Evolutionary conservation across 169 alveolate species (phyloP).

Genomic region (Cyclospora cayetanensis): DNA sequence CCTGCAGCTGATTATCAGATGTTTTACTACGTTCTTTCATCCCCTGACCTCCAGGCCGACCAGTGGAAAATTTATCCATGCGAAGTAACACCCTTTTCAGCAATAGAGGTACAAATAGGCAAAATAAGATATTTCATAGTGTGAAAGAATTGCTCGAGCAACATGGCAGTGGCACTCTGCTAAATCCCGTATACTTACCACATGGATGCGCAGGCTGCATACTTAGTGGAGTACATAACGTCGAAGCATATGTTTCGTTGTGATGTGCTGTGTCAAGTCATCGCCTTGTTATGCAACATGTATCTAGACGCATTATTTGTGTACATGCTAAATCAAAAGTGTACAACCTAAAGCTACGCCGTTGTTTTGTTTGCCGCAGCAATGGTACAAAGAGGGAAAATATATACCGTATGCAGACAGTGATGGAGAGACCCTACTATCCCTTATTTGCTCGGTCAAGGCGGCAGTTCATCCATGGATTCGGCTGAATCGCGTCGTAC

Average conservation of each 20-base stretch:
- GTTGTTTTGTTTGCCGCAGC: not conserved
- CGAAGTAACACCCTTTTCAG: slow-evolving; percentile 93
- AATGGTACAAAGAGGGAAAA: slow-evolving; percentile 82
- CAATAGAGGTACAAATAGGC: slow-evolving; percentile 90
- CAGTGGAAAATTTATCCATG: slow-evolving; percentile 97
- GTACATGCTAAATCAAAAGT: not conserved
- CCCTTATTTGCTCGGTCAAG: slow-evolving; percentile 82
- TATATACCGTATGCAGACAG: slow-evolving; percentile 91
- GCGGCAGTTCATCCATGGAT: slow-evolving; percentile 95
- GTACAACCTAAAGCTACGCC: not conserved
- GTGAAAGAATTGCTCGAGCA: not conserved
- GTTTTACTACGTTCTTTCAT: slow-evolving; percentile 86
- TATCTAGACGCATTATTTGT: not conserved
- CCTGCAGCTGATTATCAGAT: slow-evolving; percentile 88
- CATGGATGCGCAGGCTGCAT: no score
- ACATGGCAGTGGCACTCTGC: no score
- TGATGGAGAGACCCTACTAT: slow-evolving; percentile 71
- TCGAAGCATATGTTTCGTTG: no score
- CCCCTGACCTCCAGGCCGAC: slow-evolving; percentile 92
- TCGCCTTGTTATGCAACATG: not conserved
- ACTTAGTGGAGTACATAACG: no score
- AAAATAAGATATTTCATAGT: no score
- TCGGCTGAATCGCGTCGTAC: slow-evolving; percentile 91
- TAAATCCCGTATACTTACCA: no score
- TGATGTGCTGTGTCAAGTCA: no score